phyloP scores from a whole-genome alignment of 2,329 filamentous ascomycete genomes.

The Tolypocladium tropicale region DNA sequence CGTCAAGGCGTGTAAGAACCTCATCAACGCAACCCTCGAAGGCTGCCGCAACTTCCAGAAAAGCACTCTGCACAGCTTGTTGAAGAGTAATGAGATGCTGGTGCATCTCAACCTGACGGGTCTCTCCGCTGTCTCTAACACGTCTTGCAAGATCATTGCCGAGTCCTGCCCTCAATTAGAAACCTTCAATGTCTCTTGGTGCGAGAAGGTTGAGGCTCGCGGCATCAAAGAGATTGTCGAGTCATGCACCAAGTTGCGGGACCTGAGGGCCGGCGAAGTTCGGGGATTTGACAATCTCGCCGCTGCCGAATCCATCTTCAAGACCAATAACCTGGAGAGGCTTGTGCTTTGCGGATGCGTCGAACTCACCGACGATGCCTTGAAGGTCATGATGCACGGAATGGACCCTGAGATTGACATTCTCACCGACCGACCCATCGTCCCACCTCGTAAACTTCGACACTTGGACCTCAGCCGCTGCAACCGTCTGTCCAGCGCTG shows the following conservation, averaged over 20 bases:
- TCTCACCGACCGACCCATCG: conserved; percentile 64
- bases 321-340: conserved; percentile 72
- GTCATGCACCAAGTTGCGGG: conserved; percentile 61
- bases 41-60: conserved; percentile 78
- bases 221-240: conserved; percentile 66
- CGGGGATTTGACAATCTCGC: conserved; percentile 65
- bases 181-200: conserved; percentile 86
- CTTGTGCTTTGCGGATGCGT: conserved; percentile 72
- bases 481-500: conserved; percentile 57
- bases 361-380: conserved; percentile 63
- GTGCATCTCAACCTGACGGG: conserved; percentile 82
- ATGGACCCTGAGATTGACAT: conserved; percentile 68
- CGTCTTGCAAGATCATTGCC: conserved; percentile 77
- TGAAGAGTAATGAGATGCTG: conserved; percentile 63
- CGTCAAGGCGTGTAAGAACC: conserved; percentile 74
- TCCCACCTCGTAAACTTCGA: conserved; percentile 66
- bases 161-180: conserved; percentile 74
- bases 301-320: conserved; percentile 65
- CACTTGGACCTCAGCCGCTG: conserved; percentile 83
- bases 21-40: conserved; percentile 80
- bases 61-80: conserved; percentile 66
- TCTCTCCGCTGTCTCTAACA: conserved; percentile 68
- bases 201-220: conserved; percentile 69
- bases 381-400: conserved; percentile 68
- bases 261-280: conserved; percentile 75